These are phyloP conservation scores for Tulasnella sp. DNA, from an alignment of 768 basidiomycete species.

Conservation along the genomic window DNA sequence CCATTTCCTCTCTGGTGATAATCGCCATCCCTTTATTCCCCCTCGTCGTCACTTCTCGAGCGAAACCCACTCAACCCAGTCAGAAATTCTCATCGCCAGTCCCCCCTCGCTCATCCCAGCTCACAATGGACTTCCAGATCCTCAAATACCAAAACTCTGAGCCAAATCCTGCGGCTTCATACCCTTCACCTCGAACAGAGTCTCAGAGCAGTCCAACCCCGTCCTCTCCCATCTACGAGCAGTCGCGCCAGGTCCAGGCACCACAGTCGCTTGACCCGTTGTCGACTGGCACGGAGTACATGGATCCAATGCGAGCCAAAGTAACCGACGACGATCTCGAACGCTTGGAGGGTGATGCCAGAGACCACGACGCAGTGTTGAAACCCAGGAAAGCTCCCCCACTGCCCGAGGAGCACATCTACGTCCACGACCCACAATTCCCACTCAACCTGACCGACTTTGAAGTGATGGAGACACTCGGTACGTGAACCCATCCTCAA, in stretches of 20 bases:
- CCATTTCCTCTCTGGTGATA: conserved; percentile 2
- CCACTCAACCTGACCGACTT: conserved; percentile 25
- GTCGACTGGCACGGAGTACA: neutral
- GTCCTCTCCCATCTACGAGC: conserved; percentile 1
- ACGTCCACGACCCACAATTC: conserved; percentile 18
- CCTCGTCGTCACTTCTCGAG: neutral
- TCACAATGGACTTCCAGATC: neutral
- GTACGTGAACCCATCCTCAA: conserved; percentile 20
- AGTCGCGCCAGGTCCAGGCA: neutral
- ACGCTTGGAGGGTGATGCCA: conserved; percentile 11
- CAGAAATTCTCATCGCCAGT: neutral
- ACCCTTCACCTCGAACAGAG: conserved; percentile 10
- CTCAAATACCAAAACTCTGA: neutral
- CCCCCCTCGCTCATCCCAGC: neutral
- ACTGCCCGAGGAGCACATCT: conserved; percentile 21
- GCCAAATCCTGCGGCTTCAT: neutral
- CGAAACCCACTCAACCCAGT: neutral
- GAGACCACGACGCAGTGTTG: neutral
- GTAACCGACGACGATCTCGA: conserved; percentile 19
- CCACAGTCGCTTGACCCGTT: neutral
- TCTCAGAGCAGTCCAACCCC: neutral
- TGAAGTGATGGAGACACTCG: conserved; percentile 37
- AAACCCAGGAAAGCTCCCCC: conserved; percentile 17
- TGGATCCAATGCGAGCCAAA: neutral
- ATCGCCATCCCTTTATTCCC: conserved; percentile 2